Percentiles rank a stretch among this genome's conserved stretches.
These are phyloP conservation scores for Rosa chinensis DNA, from an alignment of 306 rosid genomes.

Conservation along the genomic window DNA sequence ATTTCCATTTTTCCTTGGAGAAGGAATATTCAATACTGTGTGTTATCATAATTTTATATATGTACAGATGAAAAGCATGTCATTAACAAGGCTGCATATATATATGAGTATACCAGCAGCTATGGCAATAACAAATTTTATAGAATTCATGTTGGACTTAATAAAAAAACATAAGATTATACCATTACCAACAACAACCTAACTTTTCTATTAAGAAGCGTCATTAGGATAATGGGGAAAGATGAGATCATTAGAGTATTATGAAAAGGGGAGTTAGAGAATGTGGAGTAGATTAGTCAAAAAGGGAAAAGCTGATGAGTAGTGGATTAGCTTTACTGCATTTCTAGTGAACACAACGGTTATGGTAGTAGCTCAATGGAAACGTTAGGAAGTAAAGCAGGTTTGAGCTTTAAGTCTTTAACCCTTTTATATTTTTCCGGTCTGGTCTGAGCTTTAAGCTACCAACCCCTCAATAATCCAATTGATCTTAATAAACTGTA, in stretches of 20 bases:
- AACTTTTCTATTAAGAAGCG: not conserved
- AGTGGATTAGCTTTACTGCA: constrained; percentile 9
- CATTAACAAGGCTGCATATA: not conserved
- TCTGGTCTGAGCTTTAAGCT: constrained; percentile 1
- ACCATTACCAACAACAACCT: not conserved
- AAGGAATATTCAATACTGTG: not conserved
- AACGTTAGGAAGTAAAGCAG: constrained; percentile 6
- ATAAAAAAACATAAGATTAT: not conserved
- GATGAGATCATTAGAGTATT: not conserved
- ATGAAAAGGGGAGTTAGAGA: not conserved
- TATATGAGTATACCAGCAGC: not conserved
- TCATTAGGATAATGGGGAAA: constrained; percentile 2
- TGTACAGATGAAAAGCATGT: not conserved
- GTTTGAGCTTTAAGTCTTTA: not conserved
- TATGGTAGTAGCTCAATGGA: constrained; percentile 6
- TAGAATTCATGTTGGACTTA: not conserved
- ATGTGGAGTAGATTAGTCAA: constrained; percentile 8
- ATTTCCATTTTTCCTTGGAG: not conserved
- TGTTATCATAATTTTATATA: not conserved
- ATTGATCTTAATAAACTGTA: not conserved
- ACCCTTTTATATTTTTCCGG: not conserved
- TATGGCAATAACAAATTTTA: not conserved
- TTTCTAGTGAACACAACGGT: constrained; percentile 2
- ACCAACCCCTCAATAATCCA: not conserved
- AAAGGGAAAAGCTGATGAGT: not conserved